Evolutionary conservation across 306 rosid genomes (phyloP), one percentile per base, ranked within the genome.

Genomic region (Lablab purpureus): DNA sequence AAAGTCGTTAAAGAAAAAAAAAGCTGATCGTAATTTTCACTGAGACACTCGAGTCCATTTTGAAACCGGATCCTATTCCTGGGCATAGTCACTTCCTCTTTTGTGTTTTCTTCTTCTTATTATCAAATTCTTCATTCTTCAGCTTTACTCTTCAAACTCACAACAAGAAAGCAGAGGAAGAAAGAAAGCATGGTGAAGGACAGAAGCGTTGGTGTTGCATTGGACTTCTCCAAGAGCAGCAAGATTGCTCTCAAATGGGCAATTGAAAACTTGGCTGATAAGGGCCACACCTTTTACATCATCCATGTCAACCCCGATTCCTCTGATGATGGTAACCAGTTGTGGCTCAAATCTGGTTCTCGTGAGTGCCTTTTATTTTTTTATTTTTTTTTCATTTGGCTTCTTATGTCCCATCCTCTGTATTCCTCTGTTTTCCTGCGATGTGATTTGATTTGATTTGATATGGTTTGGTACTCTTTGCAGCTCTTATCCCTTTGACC

Each of bases 201-300:
- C 81, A 85, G 93, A 81, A 89, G 69, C 62, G 52, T 95, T 19
- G 99, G 97, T 0, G 93, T 95, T 28, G 99, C 97, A 64, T 56
- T 92, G 75, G 99, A 92, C 70, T 94, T 91, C 83, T 92, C 97
- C 2, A 78, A 75, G 83, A 89, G 90, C 85, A 92, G 97, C 89
- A 95, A 90, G 74, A 86, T 86, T 85, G 98, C 97, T 80, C 89
- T 95, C 1, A 75, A 81, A 84, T 95, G 98, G 99, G 94, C 98
- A 2, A 68, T 95, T 10, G 90, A 84, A 12, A 95, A 91, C 65
- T 75, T 95, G 82, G 97, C 91, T 15, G 91, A 91, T 74, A 91
- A 92, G 64, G 98, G 94, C 34, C 96, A 95, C 83, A 92, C 90
- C 36, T 80, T 94, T 6, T 87, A 68, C 84, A 49, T 95, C 77